Conservation (phyloP, 345 rosid genomes). For the Chamaenerion angustifolium region DNA sequence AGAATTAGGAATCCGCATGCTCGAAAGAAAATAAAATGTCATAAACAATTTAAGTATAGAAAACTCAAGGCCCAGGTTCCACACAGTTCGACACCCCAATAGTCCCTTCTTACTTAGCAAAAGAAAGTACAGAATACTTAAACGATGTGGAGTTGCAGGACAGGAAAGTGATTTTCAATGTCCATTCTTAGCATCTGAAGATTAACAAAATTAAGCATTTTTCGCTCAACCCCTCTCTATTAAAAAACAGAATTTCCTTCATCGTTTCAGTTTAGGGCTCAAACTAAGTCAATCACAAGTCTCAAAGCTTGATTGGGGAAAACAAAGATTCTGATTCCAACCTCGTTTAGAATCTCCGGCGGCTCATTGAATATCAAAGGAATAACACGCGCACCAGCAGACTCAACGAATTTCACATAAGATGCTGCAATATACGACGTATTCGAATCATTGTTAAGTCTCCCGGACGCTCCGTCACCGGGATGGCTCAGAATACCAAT, state of each 20-base stretch:
- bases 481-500: conserved; percentile 78
- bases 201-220: too few species aligned
- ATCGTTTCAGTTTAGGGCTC: too few species aligned
- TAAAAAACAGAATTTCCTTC: too few species aligned
- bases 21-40: background rate
- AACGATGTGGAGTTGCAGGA: too few species aligned
- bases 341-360: conserved; percentile 47
- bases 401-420: conserved; percentile 78
- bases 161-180: too few species aligned
- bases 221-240: too few species aligned
- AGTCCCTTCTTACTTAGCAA: too few species aligned
- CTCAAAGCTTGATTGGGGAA: background rate
- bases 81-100: too few species aligned
- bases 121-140: too few species aligned
- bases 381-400: conserved; percentile 83
- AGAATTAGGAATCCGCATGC: background rate
- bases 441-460: conserved; percentile 39
- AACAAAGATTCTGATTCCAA: conserved; percentile 4
- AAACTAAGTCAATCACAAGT: background rate
- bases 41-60: too few species aligned
- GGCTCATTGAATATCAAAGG: conserved; percentile 79
- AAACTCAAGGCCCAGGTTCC: too few species aligned
- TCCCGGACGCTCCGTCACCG: conserved; percentile 82
- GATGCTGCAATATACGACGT: conserved; percentile 70
- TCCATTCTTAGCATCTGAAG: too few species aligned